Evolutionary conservation across 805 yeast genomes (phyloP), one percentile per base, ranked within the genome.

Genomic region (Candida parachauliodes): DNA sequence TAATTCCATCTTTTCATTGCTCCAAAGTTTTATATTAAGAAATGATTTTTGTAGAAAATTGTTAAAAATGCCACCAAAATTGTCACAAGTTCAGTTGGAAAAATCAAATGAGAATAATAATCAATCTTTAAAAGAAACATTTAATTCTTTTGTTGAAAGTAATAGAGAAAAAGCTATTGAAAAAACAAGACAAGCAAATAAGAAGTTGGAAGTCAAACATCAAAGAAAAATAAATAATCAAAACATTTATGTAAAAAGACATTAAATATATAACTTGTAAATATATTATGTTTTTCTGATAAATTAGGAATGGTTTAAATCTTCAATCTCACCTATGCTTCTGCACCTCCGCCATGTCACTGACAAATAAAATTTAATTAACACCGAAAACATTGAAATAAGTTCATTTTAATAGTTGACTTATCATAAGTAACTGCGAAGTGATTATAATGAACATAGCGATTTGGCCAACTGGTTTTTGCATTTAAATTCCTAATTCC

Each of bases 1-100:
- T 25, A 88, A 88, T 56, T 86, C 95, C 40, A 46, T 79, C 10
- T 77, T 77, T 50, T 84, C 96, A 1, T 74, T 85, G 34, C 32
- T 76, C 14, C 98, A 91, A 66, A 77, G 91, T 8, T 54, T 75
- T 35, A 50, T 83, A 17, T 70, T 93, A 51, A 79, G 83, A 58
- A 74, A 70, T 44, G 62, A 72, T 37, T 47, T 60, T 39, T 76
- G 85, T 52, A 76, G 97, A 62, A 67, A 65, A 28, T 42, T 63
- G 37, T 59, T 77, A 21, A 75, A 77, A 9, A 66, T 85, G 49
- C 77, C 88, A 2, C 81, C 81, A 10, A 77, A 76, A 28, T 71
- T 76, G 28, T 73, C 83, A 16, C 74, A 75, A 17, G 46, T 49
- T 2, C 40, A 50, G 11, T 51, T 55, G 11, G 21, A 54, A 22